phyloP scores from a whole-genome alignment of 2,329 filamentous ascomycete species.

The Stagonosporopsis tanaceti region DNA sequence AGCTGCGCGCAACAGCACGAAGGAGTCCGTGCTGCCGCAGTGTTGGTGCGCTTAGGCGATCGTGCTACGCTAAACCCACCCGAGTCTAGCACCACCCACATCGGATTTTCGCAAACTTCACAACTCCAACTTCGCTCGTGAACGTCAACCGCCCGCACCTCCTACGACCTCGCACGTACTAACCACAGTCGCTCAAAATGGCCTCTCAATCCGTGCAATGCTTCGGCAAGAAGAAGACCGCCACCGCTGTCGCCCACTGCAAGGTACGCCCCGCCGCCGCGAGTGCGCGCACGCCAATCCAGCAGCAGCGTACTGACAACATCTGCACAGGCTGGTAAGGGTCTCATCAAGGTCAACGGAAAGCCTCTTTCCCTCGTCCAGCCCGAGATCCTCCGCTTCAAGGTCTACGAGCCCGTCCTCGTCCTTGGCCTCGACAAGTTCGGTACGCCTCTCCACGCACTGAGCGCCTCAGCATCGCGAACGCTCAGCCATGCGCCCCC shows the following conservation, averaged over 20 bases:
- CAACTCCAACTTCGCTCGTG: slow-evolving; percentile 30
- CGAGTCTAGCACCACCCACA: slow-evolving; percentile 22
- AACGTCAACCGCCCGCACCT: slow-evolving; percentile 34
- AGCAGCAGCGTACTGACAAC: slow-evolving; percentile 37
- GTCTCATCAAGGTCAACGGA: slow-evolving; percentile 99
- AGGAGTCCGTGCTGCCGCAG: not conserved
- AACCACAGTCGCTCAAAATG: slow-evolving; percentile 50
- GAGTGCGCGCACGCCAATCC: slow-evolving; percentile 22
- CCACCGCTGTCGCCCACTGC: slow-evolving; percentile 86
- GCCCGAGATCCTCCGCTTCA: slow-evolving; percentile 97
- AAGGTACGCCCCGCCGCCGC: slow-evolving; percentile 67
- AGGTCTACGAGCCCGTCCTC: slow-evolving; percentile 99
- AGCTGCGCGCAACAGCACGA: not conserved
- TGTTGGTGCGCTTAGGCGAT: slow-evolving; percentile 1
- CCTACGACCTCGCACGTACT: slow-evolving; percentile 43
- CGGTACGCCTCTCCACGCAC: slow-evolving; percentile 54
- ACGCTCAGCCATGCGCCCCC: no score
- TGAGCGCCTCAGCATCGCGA: not conserved
- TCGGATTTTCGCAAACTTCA: slow-evolving; percentile 30
- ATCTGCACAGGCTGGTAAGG: slow-evolving; percentile 70
- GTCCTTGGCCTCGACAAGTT: slow-evolving; percentile 98
- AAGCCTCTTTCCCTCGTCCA: slow-evolving; percentile 92
- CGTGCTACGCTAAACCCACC: not conserved
- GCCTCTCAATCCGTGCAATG: slow-evolving; percentile 71
- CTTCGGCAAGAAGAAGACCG: slow-evolving; percentile 88